phyloP scores from a whole-genome alignment of 192 early-diverging fungal genomes.

The Rhizophagus clarus region DNA sequence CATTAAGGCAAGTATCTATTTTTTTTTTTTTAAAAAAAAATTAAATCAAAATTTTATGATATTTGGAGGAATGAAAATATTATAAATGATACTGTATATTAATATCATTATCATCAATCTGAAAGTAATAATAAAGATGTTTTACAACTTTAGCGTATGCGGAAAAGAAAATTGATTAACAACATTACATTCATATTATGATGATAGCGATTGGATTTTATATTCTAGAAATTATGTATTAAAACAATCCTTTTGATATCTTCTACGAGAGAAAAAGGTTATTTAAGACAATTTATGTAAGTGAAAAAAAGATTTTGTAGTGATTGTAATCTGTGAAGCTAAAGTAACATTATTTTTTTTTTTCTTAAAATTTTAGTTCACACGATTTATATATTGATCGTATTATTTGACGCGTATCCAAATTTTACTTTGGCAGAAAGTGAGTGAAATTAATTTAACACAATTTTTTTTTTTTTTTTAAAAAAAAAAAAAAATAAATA shows the following conservation, averaged over 20 bases:
- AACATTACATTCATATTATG: background rate
- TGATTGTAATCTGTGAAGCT: no score
- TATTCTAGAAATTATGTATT: background rate
- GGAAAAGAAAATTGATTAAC: no score
- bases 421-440: background rate
- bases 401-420: background rate
- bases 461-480: no score
- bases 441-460: background rate
- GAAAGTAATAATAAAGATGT: no score
- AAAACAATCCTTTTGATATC: background rate
- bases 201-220: background rate
- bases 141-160: background rate
- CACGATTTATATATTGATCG: no score
- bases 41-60: no score
- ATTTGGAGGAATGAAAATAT: no score
- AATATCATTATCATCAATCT: no score
- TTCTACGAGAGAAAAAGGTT: background rate
- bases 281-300: constrained; percentile 8
- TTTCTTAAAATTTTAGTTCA: constrained; percentile 2
- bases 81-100: no score
- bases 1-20: no score
- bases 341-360: background rate
- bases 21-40: no score
- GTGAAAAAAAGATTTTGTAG: background rate
- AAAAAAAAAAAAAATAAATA: background rate